A percentile compares a stretch with the other conserved stretches of the same genome.
Conservation (phyloP, 208 protist genomes). For the Trypanosoma congolense region DNA sequence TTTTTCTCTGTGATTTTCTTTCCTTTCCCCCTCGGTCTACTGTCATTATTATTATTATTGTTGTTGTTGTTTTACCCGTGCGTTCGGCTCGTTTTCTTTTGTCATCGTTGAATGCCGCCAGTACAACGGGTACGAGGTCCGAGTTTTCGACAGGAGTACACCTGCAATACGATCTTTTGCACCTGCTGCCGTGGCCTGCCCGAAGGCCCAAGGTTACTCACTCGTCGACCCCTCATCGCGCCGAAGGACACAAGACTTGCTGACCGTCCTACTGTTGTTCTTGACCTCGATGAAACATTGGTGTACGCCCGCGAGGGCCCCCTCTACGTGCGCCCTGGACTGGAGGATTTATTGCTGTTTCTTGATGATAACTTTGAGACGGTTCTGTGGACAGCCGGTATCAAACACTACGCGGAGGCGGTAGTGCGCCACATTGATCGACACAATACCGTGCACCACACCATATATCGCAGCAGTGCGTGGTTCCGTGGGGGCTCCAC, state of each 20-base stretch:
- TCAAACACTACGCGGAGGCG: conserved; percentile 80
- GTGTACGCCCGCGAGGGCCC: conserved; percentile 82
- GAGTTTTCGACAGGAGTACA: conserved; percentile 25
- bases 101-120: not conserved
- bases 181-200: not conserved
- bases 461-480: conserved; percentile 67
- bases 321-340: conserved; percentile 84
- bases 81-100: not conserved
- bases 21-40: no score
- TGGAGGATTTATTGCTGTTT: conserved; percentile 74
- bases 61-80: conserved; percentile 13
- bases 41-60: no score
- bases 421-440: conserved; percentile 82
- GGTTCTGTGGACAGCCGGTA: conserved; percentile 84
- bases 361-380: conserved; percentile 77
- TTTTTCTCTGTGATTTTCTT: no score
- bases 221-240: conserved; percentile 42
- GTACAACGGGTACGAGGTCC: conserved; percentile 14
- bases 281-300: conserved; percentile 91
- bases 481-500: conserved; percentile 64
- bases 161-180: not conserved
- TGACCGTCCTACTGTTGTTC: conserved; percentile 79
- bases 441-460: conserved; percentile 53
- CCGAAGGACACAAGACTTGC: conserved; percentile 39
- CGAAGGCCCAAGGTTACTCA: not conserved